phyloP scores from a whole-genome alignment of 2,329 filamentous ascomycete genomes.

The Keithomyces neogunnii region DNA sequence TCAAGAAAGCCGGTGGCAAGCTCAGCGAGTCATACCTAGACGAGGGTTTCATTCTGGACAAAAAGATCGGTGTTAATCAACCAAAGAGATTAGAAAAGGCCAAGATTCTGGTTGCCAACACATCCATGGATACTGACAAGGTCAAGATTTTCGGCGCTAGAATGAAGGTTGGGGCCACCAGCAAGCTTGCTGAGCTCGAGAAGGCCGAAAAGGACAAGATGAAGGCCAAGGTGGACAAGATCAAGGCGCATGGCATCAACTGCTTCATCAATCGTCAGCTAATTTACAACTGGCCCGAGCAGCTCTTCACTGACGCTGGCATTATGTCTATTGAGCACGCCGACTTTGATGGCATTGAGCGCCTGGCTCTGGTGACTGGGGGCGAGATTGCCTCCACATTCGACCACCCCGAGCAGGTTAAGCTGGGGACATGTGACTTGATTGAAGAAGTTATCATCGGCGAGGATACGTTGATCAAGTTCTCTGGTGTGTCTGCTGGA shows the following conservation, averaged over 20 bases:
- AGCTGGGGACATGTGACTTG: constrained; percentile 87
- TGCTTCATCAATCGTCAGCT: constrained; percentile 99
- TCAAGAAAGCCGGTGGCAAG: constrained; percentile 98
- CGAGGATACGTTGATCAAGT: constrained; percentile 94
- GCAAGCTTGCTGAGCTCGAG: constrained; percentile 95
- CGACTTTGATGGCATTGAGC: constrained; percentile 96
- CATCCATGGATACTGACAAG: constrained; percentile 99
- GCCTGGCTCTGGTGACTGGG: constrained; percentile 87
- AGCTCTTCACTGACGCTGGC: constrained; percentile 94
- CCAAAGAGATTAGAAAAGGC: constrained; percentile 96
- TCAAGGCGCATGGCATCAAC: constrained; percentile 98
- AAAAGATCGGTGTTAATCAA: constrained; percentile 98
- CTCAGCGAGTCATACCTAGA: constrained; percentile 96
- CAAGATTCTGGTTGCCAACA: constrained; percentile 97
- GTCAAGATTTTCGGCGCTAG: constrained; percentile 98
- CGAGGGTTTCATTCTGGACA: constrained; percentile 96
- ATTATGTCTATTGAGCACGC: constrained; percentile 99
- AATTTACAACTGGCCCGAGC: constrained; percentile 99
- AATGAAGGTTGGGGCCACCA: constrained; percentile 92
- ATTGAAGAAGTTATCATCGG: constrained; percentile 99
- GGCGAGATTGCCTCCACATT: constrained; percentile 97
- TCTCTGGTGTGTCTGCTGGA: constrained; percentile 89
- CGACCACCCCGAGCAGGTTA: constrained; percentile 94
- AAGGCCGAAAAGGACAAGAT: constrained; percentile 99
- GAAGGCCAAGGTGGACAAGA: constrained; percentile 98